Evolutionary conservation across 148 eudicot species (phyloP), one percentile per base, ranked within the genome.

Genomic region (Heliosperma pusillum): DNA sequence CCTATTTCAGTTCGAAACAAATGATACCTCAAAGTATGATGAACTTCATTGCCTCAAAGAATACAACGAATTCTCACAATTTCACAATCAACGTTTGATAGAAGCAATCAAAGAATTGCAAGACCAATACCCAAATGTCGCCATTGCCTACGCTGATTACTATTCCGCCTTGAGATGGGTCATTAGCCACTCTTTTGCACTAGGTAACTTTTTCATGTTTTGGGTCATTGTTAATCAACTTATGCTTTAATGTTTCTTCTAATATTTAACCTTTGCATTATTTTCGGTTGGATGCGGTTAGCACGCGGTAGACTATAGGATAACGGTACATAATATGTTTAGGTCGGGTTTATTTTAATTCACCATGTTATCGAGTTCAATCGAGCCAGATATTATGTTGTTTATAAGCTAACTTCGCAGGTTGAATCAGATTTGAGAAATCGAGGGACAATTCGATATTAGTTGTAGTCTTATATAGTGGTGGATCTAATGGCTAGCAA

Each of bases 131-230:
- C 86, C 87, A 0, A 29, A 55, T 58, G 86, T 71, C 44, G 22
- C 71, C 42, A 82, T 87, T 44, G 74, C 61, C 16, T 87, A 87
- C 60, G 87, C 77, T 16, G 87, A 87, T 29, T 82, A 78, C 75
- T 87, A 78, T 74, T 66, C 77, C n/a, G 86, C 87, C 63, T 78
- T 84, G 67, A 65, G 15, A 5, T 81, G 76, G 79, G 66, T 83
- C 78, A 69, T 83, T 53, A 52, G 26, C 13, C 76, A 83, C 40
- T 80, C 82, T 7, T n/a, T 56, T 19, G 56, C 72, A 15, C 79
- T 85, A 52, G 83, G 81, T 79, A 79, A 15, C 53, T 22, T 36
- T 16, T 42, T 33, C 19, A 50, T 50, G 17, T 50, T 50, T 50
- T 10, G 42, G 2, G 15, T 50, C 55, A 50, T 16, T 16, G 17